These are phyloP conservation scores for Sorghum bicolor DNA, from an alignment of 176 grass and related monocot species.

Conservation along the genomic window DNA sequence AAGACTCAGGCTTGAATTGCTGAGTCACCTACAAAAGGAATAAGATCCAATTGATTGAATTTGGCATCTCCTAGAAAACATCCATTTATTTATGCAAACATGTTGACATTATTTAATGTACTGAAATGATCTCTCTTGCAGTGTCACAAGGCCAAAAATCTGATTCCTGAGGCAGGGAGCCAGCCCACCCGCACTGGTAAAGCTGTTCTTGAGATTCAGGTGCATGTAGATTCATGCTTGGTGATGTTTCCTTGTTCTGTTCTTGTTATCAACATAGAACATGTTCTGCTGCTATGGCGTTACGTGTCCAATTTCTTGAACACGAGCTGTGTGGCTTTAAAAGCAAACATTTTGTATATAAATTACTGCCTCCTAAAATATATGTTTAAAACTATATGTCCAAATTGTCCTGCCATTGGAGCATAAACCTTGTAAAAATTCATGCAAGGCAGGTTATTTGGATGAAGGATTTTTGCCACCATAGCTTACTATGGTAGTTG, in stretches of 20 bases:
- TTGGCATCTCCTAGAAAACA: slow-evolving; percentile 7
- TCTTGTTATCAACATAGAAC: slow-evolving; percentile 2
- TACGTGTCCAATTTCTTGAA: background rate
- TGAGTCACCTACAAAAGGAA: slow-evolving; percentile 10
- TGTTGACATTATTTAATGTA: background rate
- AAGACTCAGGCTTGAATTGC: background rate
- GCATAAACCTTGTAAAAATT: slow-evolving; percentile 1
- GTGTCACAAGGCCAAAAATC: slow-evolving; percentile 99
- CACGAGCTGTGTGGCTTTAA: background rate
- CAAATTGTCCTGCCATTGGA: background rate
- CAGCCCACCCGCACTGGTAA: slow-evolving; percentile 94
- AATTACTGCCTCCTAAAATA: background rate
- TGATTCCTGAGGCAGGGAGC: slow-evolving; percentile 86
- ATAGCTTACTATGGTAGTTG: background rate
- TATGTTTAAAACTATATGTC: background rate
- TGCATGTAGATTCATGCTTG: background rate
- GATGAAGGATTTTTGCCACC: background rate
- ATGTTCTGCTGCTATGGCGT: background rate
- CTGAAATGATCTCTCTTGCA: slow-evolving; percentile 35
- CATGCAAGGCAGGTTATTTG: background rate
- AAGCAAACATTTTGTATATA: background rate
- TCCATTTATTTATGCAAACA: background rate
- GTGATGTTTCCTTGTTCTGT: slow-evolving; percentile 15
- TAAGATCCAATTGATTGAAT: background rate
- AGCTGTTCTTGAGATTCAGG: slow-evolving; percentile 96